These are phyloP conservation scores for Glycyrrhiza uralensis DNA, from an alignment of 306 rosid genomes.

Conservation along the genomic window DNA sequence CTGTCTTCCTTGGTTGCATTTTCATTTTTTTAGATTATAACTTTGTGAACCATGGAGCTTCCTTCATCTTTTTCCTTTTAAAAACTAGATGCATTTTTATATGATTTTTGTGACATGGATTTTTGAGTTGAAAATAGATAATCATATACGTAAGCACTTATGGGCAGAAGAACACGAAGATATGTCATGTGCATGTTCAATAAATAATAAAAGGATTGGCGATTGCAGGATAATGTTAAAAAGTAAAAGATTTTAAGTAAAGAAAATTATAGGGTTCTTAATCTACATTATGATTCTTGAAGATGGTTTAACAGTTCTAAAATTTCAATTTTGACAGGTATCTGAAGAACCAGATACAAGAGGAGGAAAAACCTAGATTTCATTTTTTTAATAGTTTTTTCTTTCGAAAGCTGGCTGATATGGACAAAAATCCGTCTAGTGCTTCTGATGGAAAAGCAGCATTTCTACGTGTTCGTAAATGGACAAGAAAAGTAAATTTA, in stretches of 20 bases:
- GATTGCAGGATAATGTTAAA: not conserved
- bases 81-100: not conserved
- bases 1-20: not conserved
- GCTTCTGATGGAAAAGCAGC: constrained; percentile 90
- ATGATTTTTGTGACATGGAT: not conserved
- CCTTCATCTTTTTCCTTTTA: not conserved
- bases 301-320: not conserved
- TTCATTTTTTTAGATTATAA: not conserved
- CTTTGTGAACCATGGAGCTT: constrained; percentile 7
- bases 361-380: constrained; percentile 64
- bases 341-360: constrained; percentile 72
- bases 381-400: constrained; percentile 95
- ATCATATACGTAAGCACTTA: constrained; percentile 1
- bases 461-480: constrained; percentile 90
- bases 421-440: constrained; percentile 94
- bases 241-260: not conserved
- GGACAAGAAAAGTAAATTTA: constrained; percentile 91
- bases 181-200: not conserved
- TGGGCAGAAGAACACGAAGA: not conserved
- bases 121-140: not conserved
- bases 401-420: constrained; percentile 93
- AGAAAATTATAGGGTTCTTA: not conserved
- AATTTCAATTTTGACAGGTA: constrained; percentile 49
- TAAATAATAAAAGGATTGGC: not conserved
- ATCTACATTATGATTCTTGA: not conserved